phyloP scores from a whole-genome alignment of 208 protist genomes.

The Crithidia bombi region DNA sequence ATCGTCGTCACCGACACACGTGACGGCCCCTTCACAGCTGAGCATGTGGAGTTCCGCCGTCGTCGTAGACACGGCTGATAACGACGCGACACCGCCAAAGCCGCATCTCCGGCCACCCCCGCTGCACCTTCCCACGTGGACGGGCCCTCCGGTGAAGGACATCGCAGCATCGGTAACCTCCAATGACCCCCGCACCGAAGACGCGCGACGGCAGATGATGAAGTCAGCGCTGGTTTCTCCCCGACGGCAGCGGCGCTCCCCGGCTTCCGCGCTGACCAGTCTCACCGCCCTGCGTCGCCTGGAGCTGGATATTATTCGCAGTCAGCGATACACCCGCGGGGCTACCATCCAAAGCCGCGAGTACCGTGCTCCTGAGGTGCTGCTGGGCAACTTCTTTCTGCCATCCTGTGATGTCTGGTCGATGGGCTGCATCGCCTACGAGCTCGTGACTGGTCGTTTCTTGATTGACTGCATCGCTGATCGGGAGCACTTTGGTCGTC shows the following conservation, averaged over 20 bases:
- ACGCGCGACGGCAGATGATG: background rate
- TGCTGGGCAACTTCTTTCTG: conserved; percentile 67
- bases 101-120: background rate
- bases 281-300: conserved; percentile 20
- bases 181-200: too few relatives aligned
- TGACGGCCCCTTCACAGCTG: background rate
- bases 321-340: conserved; percentile 48
- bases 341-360: conserved; percentile 72
- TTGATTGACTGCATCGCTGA: conserved; percentile 56
- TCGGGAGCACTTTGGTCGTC: conserved; percentile 19
- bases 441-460: conserved; percentile 71
- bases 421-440: conserved; percentile 80
- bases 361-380: conserved; percentile 80
- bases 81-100: background rate
- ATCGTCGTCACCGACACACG: background rate
- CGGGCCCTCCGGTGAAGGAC: too few relatives aligned
- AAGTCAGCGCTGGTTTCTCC: background rate
- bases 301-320: conserved; percentile 47
- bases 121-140: background rate
- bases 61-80: background rate
- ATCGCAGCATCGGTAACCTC: too few relatives aligned
- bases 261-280: conserved; percentile 14
- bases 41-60: conserved; percentile 5
- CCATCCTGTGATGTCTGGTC: conserved; percentile 80
- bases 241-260: background rate